Conservation (phyloP, 208 protist species). For the Leishmania gerbilli region DNA sequence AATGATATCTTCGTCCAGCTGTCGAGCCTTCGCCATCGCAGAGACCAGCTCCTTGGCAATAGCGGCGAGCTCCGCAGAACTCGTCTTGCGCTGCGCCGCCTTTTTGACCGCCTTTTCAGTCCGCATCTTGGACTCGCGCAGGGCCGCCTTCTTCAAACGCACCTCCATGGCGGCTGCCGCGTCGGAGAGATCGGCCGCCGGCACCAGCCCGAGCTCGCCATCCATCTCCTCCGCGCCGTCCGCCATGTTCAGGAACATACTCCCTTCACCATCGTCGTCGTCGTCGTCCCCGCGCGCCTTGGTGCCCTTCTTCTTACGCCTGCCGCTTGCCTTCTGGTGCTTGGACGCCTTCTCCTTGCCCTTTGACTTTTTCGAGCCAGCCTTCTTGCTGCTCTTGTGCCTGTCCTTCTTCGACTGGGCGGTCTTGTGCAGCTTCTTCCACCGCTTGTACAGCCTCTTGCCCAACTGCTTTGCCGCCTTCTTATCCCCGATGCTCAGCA, state of each 20-base stretch:
- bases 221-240: not conserved
- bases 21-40: constrained; percentile 32
- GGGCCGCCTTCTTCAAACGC: constrained; percentile 16
- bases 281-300: constrained; percentile 1
- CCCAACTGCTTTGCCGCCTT: constrained; percentile 60
- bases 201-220: constrained; percentile 21
- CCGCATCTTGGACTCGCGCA: constrained; percentile 28
- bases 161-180: constrained; percentile 20
- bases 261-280: constrained; percentile 4
- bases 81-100: constrained; percentile 17
- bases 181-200: constrained; percentile 10
- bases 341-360: constrained; percentile 13
- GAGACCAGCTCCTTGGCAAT: constrained; percentile 33
- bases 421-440: constrained; percentile 64
- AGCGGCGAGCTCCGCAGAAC: constrained; percentile 15
- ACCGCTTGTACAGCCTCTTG: constrained; percentile 64
- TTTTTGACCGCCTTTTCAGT: constrained; percentile 24
- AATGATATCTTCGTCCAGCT: constrained; percentile 32
- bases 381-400: constrained; percentile 27
- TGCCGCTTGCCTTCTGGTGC: constrained; percentile 19
- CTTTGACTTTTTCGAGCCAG: constrained; percentile 24
- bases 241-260: constrained; percentile 12
- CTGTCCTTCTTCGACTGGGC: constrained; percentile 26
- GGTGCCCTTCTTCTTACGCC: not conserved
- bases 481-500: constrained; percentile 50